Percentiles rank a stretch among this genome's conserved stretches.
Conservation (phyloP, 768 basidiomycete species). For the Tulasnella calospora region DNA sequence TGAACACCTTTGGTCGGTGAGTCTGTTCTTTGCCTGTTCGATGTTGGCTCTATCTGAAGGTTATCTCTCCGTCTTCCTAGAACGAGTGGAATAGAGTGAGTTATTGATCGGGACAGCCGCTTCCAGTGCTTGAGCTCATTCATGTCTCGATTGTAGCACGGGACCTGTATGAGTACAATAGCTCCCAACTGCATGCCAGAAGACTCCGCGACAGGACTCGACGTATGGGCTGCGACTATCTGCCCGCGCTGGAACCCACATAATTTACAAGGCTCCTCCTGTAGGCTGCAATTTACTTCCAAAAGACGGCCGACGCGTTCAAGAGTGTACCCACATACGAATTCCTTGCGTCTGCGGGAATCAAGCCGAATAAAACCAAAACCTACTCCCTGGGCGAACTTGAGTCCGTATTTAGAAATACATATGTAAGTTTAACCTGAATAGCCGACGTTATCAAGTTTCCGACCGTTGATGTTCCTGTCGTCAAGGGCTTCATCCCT, state of each 20-base stretch:
- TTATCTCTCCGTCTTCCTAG: background rate
- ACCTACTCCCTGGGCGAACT: background rate
- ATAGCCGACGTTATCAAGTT: too few species aligned
- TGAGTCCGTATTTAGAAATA: background rate
- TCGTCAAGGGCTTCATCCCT: slow-evolving; percentile 47
- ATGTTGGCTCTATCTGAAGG: background rate
- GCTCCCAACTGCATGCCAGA: background rate
- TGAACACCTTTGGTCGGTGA: slow-evolving; percentile 32
- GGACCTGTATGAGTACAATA: slow-evolving; percentile 12
- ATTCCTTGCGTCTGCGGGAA: background rate
- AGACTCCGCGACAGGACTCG: background rate
- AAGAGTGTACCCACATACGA: background rate
- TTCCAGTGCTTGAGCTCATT: background rate
- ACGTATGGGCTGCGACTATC: background rate
- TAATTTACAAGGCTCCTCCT: background rate
- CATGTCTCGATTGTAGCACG: background rate
- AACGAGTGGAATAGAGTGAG: slow-evolving; percentile 33
- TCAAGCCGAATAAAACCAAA: background rate
- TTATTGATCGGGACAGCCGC: background rate
- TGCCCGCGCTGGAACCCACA: too few species aligned
- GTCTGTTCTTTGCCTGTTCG: background rate
- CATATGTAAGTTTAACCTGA: background rate
- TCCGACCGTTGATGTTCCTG: background rate
- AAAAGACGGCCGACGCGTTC: background rate
- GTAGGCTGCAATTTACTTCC: slow-evolving; percentile 6